Evolutionary conservation across 1,284 basidiomycete genomes (phyloP).

Genomic region (Porogramme epimiltina): DNA sequence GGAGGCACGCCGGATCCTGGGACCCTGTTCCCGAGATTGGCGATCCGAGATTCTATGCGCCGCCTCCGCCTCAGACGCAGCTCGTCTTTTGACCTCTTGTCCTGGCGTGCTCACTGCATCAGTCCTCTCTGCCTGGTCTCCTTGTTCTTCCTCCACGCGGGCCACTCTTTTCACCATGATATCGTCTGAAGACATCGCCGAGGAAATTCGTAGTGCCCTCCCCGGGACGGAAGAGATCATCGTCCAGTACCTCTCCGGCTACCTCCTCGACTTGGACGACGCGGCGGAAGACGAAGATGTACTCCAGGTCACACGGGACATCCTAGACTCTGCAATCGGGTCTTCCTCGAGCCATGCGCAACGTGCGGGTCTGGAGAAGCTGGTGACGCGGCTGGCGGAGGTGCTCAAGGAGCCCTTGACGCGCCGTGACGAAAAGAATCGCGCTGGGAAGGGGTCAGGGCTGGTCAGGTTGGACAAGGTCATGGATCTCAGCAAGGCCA

Average conservation of each 20-base stretch:
- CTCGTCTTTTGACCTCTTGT: too few species aligned
- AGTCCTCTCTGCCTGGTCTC: too few species aligned
- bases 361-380: constrained; percentile 46
- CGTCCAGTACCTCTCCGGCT: constrained; percentile 91
- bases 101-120: too few species aligned
- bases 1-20: too few species aligned
- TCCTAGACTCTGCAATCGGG: constrained; percentile 67
- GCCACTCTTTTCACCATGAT: too few species aligned
- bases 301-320: constrained; percentile 74
- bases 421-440: constrained; percentile 56
- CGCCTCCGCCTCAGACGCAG: too few species aligned
- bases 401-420: constrained; percentile 67
- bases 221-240: constrained; percentile 93
- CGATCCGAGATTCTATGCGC: too few species aligned
- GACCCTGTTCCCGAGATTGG: too few species aligned
- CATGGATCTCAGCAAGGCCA: constrained; percentile 89
- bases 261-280: constrained; percentile 92
- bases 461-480: constrained; percentile 88
- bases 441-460: constrained; percentile 50
- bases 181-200: constrained; percentile 58
- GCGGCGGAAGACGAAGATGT: constrained; percentile 92
- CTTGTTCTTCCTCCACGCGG: too few species aligned
- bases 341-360: constrained; percentile 28
- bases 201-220: constrained; percentile 77
- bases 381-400: constrained; percentile 69